Conservation (phyloP, 2,329 filamentous ascomycete species). For the Pseudocercospora ulei region DNA sequence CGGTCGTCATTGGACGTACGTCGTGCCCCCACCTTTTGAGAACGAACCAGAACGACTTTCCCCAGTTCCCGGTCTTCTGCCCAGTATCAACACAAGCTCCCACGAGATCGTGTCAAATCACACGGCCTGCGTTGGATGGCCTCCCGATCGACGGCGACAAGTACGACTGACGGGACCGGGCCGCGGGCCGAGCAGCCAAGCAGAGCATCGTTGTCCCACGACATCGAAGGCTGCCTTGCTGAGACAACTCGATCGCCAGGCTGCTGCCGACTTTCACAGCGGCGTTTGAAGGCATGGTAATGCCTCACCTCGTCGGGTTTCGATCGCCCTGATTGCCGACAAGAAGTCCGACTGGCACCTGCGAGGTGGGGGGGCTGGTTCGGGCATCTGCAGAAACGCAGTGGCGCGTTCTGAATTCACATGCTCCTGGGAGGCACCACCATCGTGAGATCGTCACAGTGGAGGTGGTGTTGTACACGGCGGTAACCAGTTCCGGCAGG, state of each 20-base stretch:
- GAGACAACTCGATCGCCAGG: slow-evolving; percentile 8
- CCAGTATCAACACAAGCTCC: slow-evolving; percentile 4
- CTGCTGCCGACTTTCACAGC: slow-evolving; percentile 7
- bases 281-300: too few relatives aligned
- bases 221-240: slow-evolving; percentile 4
- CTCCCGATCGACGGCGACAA: slow-evolving; percentile 7
- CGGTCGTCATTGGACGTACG: neutral
- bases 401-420: neutral
- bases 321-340: too few relatives aligned
- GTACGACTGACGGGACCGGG: slow-evolving; percentile 5
- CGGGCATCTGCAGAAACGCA: neutral
- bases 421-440: neutral
- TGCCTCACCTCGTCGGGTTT: too few relatives aligned
- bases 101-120: slow-evolving; percentile 8
- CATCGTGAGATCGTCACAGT: too few relatives aligned
- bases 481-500: too few relatives aligned
- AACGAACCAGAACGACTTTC: slow-evolving; percentile 8
- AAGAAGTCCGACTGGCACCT: neutral
- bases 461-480: too few relatives aligned
- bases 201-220: too few relatives aligned
- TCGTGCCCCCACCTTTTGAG: slow-evolving; percentile 1
- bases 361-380: neutral
- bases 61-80: slow-evolving; percentile 5
- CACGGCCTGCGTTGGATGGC: neutral
- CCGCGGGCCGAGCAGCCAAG: slow-evolving; percentile 11